Base-by-base conservation (phyloP, 495 filamentous ascomycete genomes). In the Clohesyomyces aquaticus region DNA sequence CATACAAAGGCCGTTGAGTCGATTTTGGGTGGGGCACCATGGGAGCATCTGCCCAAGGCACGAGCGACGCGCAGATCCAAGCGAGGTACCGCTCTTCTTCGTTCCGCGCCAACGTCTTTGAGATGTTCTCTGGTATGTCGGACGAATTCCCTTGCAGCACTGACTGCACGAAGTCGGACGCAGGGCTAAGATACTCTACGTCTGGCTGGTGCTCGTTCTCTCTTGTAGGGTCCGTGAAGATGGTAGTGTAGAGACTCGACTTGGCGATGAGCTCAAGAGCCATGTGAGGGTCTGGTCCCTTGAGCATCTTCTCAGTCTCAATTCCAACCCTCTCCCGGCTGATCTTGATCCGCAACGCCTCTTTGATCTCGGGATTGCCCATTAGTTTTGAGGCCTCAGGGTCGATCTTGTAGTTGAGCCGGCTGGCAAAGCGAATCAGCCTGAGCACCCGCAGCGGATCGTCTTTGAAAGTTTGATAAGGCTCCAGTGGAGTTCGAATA, bases 391-490 rank as follows among this genome's bases (percentile, higher is more conserved):
- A 83, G 0, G 87, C 85, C 48, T 83, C 79, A 0, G 73, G 63
- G 58, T 91, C 89, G 55, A 98, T 95, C 11, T 71, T 72, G 70
- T 95, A 99, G 35, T 81, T 84, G 42, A 98, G 78, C 27, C 93
- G 79, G 66, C 89, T 95, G 2, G 93, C 90, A 76, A 99, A 98
- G 51, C 94, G 82, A 32, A 99, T 87, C 47, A 96, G 76, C 66
- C 94, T 82, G 58, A 99, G 80, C n/a, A 98, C 87, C 1, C 94
- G 83, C 26, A 99, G 77, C 10, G 94, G 94, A 71, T 99, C 94
- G 70, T 99, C 94, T 73, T 85, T 87, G 77, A 99, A 99, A 0
- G 94, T 99, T 70, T 95, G 88, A 55, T 89, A 85, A 26, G 94
- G 93, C 50, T 93, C 88, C 43, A 98, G 69, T 16, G 94, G 94